Evolutionary conservation across 805 yeast species (phyloP).

Genomic region (Candida broadrunensis): DNA sequence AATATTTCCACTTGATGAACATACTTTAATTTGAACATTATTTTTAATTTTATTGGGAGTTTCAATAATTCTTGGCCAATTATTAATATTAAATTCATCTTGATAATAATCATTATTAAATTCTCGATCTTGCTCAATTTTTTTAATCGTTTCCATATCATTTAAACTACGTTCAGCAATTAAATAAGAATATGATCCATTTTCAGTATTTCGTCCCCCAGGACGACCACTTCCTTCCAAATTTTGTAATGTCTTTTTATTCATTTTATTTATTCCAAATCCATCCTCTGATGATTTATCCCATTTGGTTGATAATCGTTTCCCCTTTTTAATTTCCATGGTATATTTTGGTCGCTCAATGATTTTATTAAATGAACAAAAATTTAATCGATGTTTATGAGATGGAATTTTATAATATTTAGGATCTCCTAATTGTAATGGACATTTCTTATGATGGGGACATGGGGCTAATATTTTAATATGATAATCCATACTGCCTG

Average conservation of each 20-base stretch:
- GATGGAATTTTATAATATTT: slow-evolving; percentile 54
- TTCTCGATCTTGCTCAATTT: slow-evolving; percentile 38
- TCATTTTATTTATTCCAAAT: slow-evolving; percentile 44
- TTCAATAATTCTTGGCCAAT: slow-evolving; percentile 72
- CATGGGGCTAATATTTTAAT: slow-evolving; percentile 84
- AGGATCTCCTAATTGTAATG: slow-evolving; percentile 77
- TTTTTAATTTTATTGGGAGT: slow-evolving; percentile 77
- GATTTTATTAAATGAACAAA: slow-evolving; percentile 72
- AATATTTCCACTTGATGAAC: slow-evolving; percentile 74
- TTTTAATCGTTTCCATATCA: slow-evolving; percentile 36
- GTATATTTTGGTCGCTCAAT: slow-evolving; percentile 76
- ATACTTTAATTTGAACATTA: slow-evolving; percentile 75
- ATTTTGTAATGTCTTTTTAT: slow-evolving; percentile 25
- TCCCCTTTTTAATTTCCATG: slow-evolving; percentile 85
- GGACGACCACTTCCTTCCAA: slow-evolving; percentile 78
- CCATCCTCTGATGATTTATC: slow-evolving; percentile 50
- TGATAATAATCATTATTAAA: slow-evolving; percentile 16
- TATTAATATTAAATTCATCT: slow-evolving; percentile 20
- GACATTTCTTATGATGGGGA: slow-evolving; percentile 82
- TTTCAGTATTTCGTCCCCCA: slow-evolving; percentile 65
- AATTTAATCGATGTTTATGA: slow-evolving; percentile 59
- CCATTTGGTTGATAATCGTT: slow-evolving; percentile 73
- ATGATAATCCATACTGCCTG: slow-evolving; percentile 43
- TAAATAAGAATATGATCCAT: slow-evolving; percentile 71
- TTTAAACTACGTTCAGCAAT: slow-evolving; percentile 59